Percentiles rank a stretch among this genome's conserved stretches.
phyloP scores from a whole-genome alignment of 1,284 basidiomycete genomes.

The Boletus calvinii region DNA sequence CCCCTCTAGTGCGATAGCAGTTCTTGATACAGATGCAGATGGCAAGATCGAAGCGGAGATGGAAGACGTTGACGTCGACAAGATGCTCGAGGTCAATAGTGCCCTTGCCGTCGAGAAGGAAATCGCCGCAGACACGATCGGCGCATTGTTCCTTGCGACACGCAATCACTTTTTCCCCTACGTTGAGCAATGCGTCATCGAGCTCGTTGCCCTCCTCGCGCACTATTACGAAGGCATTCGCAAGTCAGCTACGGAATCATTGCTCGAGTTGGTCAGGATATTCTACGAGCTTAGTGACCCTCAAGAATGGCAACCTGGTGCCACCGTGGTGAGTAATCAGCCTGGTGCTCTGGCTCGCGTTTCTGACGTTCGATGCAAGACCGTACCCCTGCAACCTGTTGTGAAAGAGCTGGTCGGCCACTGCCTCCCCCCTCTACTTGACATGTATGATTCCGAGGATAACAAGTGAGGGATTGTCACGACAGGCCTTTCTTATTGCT shows the following conservation, averaged over 20 bases:
- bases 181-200: slow-evolving; percentile 76
- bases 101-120: slow-evolving; percentile 99
- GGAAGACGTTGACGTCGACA: slow-evolving; percentile 85
- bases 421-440: slow-evolving; percentile 75
- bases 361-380: slow-evolving; percentile 20
- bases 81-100: slow-evolving; percentile 89
- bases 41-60: slow-evolving; percentile 68
- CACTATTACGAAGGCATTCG: slow-evolving; percentile 99
- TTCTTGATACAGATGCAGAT: slow-evolving; percentile 53
- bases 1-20: slow-evolving; percentile 63
- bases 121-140: slow-evolving; percentile 96
- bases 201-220: slow-evolving; percentile 79
- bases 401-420: slow-evolving; percentile 84
- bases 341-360: not conserved
- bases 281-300: slow-evolving; percentile 90
- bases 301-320: slow-evolving; percentile 81
- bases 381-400: slow-evolving; percentile 62
- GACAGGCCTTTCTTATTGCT: slow-evolving; percentile 10
- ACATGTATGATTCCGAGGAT: slow-evolving; percentile 94
- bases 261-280: slow-evolving; percentile 89
- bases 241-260: slow-evolving; percentile 88
- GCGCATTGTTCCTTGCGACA: slow-evolving; percentile 86
- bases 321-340: slow-evolving; percentile 49
- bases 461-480: slow-evolving; percentile 79
- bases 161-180: slow-evolving; percentile 88